Percentiles rank a stretch among this genome's conserved stretches.
Evolutionary conservation across 2,329 filamentous ascomycete species (phyloP).

Genomic region (Neofusicoccum ribis): DNA sequence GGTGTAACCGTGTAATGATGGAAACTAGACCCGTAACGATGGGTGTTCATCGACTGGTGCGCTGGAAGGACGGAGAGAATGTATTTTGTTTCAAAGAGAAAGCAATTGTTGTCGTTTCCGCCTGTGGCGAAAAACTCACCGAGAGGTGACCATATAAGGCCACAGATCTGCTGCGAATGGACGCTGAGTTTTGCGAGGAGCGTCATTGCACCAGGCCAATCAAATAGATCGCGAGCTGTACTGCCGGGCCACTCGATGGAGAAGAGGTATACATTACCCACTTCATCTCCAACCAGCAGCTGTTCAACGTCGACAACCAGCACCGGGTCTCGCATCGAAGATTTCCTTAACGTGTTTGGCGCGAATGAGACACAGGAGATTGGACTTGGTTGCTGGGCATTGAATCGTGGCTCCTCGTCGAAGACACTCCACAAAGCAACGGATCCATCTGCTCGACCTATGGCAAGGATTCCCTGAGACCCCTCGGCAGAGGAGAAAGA

Average conservation of each 20-base stretch:
- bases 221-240: conserved; percentile 63
- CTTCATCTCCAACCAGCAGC: conserved; percentile 81
- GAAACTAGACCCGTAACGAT: not conserved
- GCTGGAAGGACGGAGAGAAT: conserved; percentile 38
- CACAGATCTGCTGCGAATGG: conserved; percentile 89
- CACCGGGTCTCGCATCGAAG: conserved; percentile 51
- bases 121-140: conserved; percentile 80
- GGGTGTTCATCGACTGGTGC: conserved; percentile 29
- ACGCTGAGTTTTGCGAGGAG: conserved; percentile 74
- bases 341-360: conserved; percentile 57
- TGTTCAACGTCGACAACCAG: conserved; percentile 71
- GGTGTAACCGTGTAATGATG: conserved; percentile 36
- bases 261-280: conserved; percentile 83
- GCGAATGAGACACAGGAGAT: conserved; percentile 83
- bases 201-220: conserved; percentile 76
- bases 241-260: conserved; percentile 75
- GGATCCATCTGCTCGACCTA: conserved; percentile 75
- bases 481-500: conserved; percentile 83
- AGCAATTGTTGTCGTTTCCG: conserved; percentile 88
- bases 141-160: conserved; percentile 80
- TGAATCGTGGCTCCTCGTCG: conserved; percentile 70
- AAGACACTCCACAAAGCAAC: conserved; percentile 77
- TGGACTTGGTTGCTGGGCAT: conserved; percentile 68
- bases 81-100: conserved; percentile 68
- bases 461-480: conserved; percentile 76